Evolutionary conservation across 2,329 filamentous ascomycete genomes (phyloP), one percentile per base, ranked within the genome.

Genomic region (Tolypocladium ophioglossoides): DNA sequence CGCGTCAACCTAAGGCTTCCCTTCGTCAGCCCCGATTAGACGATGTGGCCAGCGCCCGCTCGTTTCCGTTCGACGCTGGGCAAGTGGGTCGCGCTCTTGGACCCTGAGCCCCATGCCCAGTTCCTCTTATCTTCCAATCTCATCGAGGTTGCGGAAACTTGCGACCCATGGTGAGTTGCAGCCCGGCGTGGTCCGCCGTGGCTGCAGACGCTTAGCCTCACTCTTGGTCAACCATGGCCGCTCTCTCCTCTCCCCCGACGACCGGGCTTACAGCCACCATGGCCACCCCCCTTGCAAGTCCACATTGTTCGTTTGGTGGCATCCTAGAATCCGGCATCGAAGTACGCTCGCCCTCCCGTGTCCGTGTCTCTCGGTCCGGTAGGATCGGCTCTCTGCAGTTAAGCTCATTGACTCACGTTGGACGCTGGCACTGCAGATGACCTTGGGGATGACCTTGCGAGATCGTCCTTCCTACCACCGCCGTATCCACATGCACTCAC

Each of bases 201-300:
- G 49, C 49, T 51, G 49, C 49, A 52, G 32, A 38, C 32, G 35
- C 35, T 50, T 50, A 52, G 50, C 50, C 50, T 52, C 50, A 52
- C 38, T 52, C 30, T 52, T 10, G 50, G 30, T 44, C 35, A 38
- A 39, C 50, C 50, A 30, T 9, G 16, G 5, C 8, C 27, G 3
- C 8, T 37, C 27, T 50, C 32, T 24, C n/a, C 34, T 22, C 49
- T 27, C 20, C 16, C 32, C 22, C 34, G 22, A 51, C 22, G 49
- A n/a, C 49, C 8, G 37, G 35, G 27, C 18, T 30, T 18, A 35
- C 49, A 39, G 49, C 35, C 49, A 51, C 49, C 35, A 10, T 30
- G 49, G 35, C 11, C 6, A 6, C 6, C 27, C 20, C 49, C 49
- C 49, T 38, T 37, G 37, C 35, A 14, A 30, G 16, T 8, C 35